Conservation (phyloP, 345 rosid species). For the Gynandropsis gynandra region DNA sequence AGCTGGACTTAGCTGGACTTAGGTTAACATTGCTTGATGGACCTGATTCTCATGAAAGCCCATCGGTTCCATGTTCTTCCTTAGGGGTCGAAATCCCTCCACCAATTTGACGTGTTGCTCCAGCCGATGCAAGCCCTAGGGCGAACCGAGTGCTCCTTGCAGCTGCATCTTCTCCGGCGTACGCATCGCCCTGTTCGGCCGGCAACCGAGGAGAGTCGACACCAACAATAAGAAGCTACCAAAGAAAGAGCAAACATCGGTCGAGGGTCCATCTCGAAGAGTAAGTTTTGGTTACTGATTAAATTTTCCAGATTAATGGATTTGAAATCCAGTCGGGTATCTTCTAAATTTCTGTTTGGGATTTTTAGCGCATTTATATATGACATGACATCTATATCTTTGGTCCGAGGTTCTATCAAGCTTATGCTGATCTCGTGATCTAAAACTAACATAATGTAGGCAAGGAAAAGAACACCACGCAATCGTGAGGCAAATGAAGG, state of each 20-base stretch:
- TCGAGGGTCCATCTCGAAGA: slow-evolving; percentile 30
- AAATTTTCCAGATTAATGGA: not conserved
- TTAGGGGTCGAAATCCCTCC: no score
- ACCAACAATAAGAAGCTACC: slow-evolving; percentile 25
- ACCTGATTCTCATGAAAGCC: no score
- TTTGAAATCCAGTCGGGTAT: not conserved
- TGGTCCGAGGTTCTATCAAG: not conserved
- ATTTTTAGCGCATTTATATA: not conserved
- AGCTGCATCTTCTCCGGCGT: no score
- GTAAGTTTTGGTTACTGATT: slow-evolving; percentile 32
- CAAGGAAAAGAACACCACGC: slow-evolving; percentile 27
- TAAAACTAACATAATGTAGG: slow-evolving; percentile 18
- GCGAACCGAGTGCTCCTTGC: no score
- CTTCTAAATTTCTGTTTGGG: not conserved
- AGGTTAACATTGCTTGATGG: no score
- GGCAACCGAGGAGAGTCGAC: no score
- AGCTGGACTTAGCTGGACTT: no score
- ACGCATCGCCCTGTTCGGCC: no score
- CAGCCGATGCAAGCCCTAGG: no score
- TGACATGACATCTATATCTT: not conserved
- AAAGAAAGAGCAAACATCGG: slow-evolving; percentile 21
- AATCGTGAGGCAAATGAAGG: slow-evolving; percentile 43
- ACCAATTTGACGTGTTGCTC: no score
- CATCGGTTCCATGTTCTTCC: no score
- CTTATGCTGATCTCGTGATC: no score